Conservation (phyloP, 2,329 filamentous ascomycete species). For the Stagonosporopsis chrysanthemi region DNA sequence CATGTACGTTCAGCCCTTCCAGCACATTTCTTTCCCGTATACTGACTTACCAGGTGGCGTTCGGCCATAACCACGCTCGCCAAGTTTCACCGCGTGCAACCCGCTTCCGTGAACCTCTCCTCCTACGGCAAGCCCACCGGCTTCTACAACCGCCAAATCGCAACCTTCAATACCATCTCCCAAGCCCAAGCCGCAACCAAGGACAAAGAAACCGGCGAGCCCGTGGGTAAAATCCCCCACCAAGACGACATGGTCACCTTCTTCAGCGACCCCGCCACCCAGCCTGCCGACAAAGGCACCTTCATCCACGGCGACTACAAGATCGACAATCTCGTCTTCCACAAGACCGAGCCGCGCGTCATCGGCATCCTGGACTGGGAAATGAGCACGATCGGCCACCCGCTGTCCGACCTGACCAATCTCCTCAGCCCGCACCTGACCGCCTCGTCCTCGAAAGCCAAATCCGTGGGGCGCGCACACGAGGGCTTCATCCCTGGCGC, state of each 20-base stretch:
- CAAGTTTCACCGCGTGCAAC: slow-evolving; percentile 79
- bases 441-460: slow-evolving; percentile 48
- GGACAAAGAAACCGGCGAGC: slow-evolving; percentile 77
- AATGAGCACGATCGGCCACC: slow-evolving; percentile 98
- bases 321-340: slow-evolving; percentile 72
- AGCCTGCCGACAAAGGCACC: slow-evolving; percentile 78
- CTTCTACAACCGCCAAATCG: slow-evolving; percentile 87
- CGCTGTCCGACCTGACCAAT: slow-evolving; percentile 88
- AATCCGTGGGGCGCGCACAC: slow-evolving; percentile 51
- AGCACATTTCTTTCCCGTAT: not conserved
- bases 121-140: slow-evolving; percentile 75
- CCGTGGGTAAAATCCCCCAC: slow-evolving; percentile 83
- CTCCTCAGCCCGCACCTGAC: slow-evolving; percentile 62
- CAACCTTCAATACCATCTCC: slow-evolving; percentile 81
- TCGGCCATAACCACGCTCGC: slow-evolving; percentile 84
- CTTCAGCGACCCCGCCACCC: slow-evolving; percentile 72
- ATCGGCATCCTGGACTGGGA: slow-evolving; percentile 93
- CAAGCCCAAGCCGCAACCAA: slow-evolving; percentile 75
- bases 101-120: slow-evolving; percentile 70
- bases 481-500: slow-evolving; percentile 66
- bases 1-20: slow-evolving; percentile 61
- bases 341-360: slow-evolving; percentile 84
- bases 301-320: slow-evolving; percentile 97
- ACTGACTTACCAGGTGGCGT: slow-evolving; percentile 68
- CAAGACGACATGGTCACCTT: slow-evolving; percentile 81